Conservation (phyloP, 2,329 filamentous ascomycete species). For the Neurospora sp. region DNA sequence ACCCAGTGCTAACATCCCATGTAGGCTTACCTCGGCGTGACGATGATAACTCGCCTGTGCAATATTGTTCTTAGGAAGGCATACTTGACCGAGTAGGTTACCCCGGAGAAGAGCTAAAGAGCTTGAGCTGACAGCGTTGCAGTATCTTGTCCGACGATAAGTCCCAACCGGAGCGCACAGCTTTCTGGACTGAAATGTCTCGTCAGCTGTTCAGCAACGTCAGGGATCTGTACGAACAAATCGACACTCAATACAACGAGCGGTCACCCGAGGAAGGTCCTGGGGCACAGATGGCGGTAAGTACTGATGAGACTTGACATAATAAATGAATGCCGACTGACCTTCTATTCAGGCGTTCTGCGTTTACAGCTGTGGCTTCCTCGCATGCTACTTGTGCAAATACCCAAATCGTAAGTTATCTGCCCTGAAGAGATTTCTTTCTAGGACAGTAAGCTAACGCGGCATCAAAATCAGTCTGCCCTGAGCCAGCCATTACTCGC, state of each 20-base stretch:
- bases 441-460: neutral
- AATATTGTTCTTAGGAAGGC: constrained; percentile 46
- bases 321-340: constrained; percentile 1
- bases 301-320: constrained; percentile 6
- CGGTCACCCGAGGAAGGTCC: constrained; percentile 36
- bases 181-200: constrained; percentile 35
- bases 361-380: constrained; percentile 44
- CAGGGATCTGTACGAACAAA: constrained; percentile 36
- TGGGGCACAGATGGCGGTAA: constrained; percentile 42
- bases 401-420: constrained; percentile 35
- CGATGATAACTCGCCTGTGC: constrained; percentile 44
- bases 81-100: constrained; percentile 39
- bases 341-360: constrained; percentile 31
- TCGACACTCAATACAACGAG: constrained; percentile 39
- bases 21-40: constrained; percentile 44
- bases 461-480: constrained; percentile 26
- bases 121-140: neutral
- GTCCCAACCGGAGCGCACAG: constrained; percentile 26
- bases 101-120: neutral
- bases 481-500: constrained; percentile 28
- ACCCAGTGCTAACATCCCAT: neutral
- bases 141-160: constrained; percentile 35
- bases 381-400: constrained; percentile 41
- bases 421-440: neutral
- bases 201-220: constrained; percentile 40